Percentiles rank a stretch among this genome's conserved stretches.
These are phyloP conservation scores for Plantago ovata DNA, from an alignment of 257 asterid species.

Conservation along the genomic window DNA sequence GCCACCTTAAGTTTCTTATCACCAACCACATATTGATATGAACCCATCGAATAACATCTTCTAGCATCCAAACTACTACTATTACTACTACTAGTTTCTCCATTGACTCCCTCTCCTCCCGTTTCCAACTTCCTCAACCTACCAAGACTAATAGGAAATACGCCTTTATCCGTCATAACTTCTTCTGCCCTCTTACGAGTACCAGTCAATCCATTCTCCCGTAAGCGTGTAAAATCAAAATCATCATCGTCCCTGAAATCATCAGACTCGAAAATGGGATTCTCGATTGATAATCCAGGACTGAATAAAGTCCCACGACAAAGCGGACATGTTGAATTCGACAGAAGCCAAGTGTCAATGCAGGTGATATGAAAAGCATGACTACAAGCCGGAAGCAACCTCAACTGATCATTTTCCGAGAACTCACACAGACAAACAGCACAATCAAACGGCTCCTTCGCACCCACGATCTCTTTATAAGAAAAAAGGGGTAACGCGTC, in stretches of 20 bases:
- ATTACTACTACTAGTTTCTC: conserved; percentile 83
- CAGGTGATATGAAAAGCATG: conserved; percentile 91
- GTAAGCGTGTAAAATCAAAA: conserved; percentile 23
- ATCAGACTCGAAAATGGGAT: conserved; percentile 69
- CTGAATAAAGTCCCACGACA: conserved; percentile 73
- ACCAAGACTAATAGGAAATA: conserved; percentile 65
- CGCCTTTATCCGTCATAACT: conserved; percentile 41
- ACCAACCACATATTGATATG: conserved; percentile 86
- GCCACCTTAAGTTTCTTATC: conserved; percentile 72
- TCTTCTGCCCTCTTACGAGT: conserved; percentile 59
- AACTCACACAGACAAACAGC: conserved; percentile 93
- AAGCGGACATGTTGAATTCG: conserved; percentile 93
- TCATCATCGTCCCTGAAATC: conserved; percentile 68
- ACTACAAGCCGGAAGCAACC: conserved; percentile 86
- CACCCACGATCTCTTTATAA: conserved; percentile 77
- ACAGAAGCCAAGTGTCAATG: conserved; percentile 92
- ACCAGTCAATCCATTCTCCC: conserved; percentile 35
- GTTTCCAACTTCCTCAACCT: conserved; percentile 42
- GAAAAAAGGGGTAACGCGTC: conserved; percentile 83
- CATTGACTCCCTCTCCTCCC: conserved; percentile 28
- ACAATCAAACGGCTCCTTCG: conserved; percentile 89
- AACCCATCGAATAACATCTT: conserved; percentile 90
- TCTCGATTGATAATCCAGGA: conserved; percentile 71
- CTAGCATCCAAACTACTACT: conserved; percentile 85
- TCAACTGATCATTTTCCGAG: conserved; percentile 62